Conservation (phyloP, 306 rosid genomes). For the Vicia sativa region DNA sequence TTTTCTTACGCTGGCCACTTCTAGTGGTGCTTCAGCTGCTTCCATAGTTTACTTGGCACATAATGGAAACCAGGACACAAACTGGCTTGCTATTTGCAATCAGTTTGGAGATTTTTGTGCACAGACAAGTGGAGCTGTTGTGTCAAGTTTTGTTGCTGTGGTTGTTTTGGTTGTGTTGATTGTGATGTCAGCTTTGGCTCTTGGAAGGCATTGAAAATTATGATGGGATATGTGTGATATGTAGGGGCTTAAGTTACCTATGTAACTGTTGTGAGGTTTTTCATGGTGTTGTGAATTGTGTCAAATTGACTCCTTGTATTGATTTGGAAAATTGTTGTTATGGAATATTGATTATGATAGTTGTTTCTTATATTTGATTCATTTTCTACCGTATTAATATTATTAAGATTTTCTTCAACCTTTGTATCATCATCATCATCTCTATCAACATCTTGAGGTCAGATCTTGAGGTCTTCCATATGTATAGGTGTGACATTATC, state of each 20-base stretch:
- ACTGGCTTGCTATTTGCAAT: conserved; percentile 86
- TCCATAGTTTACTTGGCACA: conserved; percentile 85
- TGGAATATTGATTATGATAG: conserved; percentile 21
- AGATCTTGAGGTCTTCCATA: too few relatives aligned
- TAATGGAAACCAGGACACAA: conserved; percentile 70
- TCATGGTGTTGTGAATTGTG: conserved; percentile 8
- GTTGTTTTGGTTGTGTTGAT: conserved; percentile 52
- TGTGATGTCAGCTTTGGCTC: conserved; percentile 63
- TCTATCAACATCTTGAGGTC: too few relatives aligned
- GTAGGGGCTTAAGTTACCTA: neutral
- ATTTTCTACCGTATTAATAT: too few relatives aligned
- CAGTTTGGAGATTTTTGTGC: conserved; percentile 77
- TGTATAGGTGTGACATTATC: too few relatives aligned
- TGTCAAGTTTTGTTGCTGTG: conserved; percentile 57
- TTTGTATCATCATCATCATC: too few relatives aligned
- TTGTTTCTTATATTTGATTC: neutral
- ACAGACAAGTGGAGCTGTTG: conserved; percentile 69
- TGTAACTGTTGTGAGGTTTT: conserved; percentile 21
- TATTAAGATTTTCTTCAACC: too few relatives aligned
- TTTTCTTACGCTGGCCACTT: conserved; percentile 65
- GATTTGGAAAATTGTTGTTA: conserved; percentile 26
- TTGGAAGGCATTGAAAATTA: conserved; percentile 48
- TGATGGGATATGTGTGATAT: neutral
- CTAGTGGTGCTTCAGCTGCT: conserved; percentile 75
- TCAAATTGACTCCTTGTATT: conserved; percentile 25